A percentile compares a stretch with the other conserved stretches of the same genome.
These are phyloP conservation scores for Physcomitrium patens DNA, from an alignment of 225 moss, liverwort and hornwort species.

Conservation along the genomic window DNA sequence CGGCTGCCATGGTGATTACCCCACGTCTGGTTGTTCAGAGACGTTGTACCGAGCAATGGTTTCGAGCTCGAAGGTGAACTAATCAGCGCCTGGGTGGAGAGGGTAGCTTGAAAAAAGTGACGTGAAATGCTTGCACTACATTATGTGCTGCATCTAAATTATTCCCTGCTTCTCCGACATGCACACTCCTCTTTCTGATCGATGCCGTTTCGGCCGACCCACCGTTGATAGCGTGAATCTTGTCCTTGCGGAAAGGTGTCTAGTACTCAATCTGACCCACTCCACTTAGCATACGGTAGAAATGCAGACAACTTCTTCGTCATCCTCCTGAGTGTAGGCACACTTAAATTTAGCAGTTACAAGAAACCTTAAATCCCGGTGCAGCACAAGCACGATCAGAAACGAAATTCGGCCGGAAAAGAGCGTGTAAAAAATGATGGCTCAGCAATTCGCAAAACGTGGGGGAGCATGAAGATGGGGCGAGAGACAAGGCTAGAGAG, in stretches of 20 bases:
- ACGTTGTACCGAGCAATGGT: not conserved
- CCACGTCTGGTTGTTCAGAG: not conserved
- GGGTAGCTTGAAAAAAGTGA: slow-evolving; percentile 18
- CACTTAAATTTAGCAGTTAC: no score
- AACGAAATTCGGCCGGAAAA: not conserved
- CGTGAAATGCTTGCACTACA: slow-evolving; percentile 17
- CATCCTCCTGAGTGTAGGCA: not conserved
- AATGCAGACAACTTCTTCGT: not conserved
- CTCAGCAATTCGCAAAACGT: not conserved
- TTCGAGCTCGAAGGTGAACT: slow-evolving; percentile 9
- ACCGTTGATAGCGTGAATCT: not conserved
- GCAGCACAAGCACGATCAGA: not conserved
- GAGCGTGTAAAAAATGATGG: not conserved
- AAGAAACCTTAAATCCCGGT: slow-evolving; percentile 17
- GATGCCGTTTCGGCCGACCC: not conserved
- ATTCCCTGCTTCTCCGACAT: not conserved
- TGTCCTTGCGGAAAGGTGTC: not conserved
- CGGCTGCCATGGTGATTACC: slow-evolving; percentile 9
- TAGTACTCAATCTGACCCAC: not conserved
- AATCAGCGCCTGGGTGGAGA: slow-evolving; percentile 14
- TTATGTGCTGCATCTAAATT: not conserved
- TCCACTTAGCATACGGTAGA: not conserved
- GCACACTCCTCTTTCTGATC: slow-evolving; percentile 18
- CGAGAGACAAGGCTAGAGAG: not conserved
- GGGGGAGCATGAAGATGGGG: not conserved